Evolutionary conservation across 768 basidiomycete genomes (phyloP), one percentile per base, ranked within the genome.

Genomic region (Hypsizygus marmoreus): DNA sequence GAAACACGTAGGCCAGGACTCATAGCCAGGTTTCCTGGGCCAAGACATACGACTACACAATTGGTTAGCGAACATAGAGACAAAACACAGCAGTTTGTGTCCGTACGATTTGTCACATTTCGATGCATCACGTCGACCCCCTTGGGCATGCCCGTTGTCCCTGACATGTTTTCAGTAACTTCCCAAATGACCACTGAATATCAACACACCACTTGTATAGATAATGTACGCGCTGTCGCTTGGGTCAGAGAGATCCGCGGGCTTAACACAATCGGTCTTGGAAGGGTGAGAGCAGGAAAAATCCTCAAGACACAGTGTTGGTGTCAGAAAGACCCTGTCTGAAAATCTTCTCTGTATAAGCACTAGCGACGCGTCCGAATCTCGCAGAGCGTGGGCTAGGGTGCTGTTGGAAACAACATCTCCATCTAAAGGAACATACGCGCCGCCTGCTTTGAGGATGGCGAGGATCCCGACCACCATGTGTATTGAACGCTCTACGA

Each of bases 361-460:
- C 13, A 76, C 73, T 2, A 76, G 54, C 16, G 61, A 53, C 3
- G 72, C 66, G 35, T 61, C 64, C 0, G 79, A 76, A 51, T 80
- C 77, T 28, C 59, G 50, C 9, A 81, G 53, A 26, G 80, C 75
- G 53, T 80, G 74, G 12, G 69, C 66, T 13, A 82, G 66, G 3
- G 77, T 75, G 29, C 67, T 68, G 54, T 79, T 73, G 14, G 79
- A 78, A 40, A 79, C 75, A 44, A 79, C 72, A 35, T 72, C 73
- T 7, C 78, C 80, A 55, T 83, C 81, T 38, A 80, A 61, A 6
- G 80, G 81, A 17, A 81, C 74, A 51, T 83, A 83, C 2, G 78
- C 73, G 10, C 68, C 80, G 4, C 80, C 80, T 9, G 79, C 74
- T 53, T 82, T 81, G 33, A 83, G 69, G 17, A 77, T 66, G 14